Evolutionary conservation across 331 rosid genomes (phyloP).

Genomic region (Pyrus hybrid): DNA sequence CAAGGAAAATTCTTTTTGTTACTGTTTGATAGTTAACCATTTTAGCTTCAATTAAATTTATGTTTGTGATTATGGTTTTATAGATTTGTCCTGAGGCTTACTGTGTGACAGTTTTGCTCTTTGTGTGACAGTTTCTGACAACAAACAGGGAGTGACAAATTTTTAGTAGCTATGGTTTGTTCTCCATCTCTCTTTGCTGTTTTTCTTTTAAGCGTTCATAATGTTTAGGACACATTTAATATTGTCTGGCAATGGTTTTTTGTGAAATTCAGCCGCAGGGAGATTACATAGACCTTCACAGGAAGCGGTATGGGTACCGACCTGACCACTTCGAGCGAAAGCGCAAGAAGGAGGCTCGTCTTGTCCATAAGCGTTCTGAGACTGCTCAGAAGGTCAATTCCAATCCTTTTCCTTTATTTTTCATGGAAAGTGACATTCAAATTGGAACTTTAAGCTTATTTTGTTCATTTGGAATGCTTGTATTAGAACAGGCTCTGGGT

Average conservation of each 20-base stretch:
- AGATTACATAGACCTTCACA: constrained; percentile 83
- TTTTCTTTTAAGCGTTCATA: background rate
- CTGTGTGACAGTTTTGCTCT: background rate
- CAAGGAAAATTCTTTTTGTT: background rate
- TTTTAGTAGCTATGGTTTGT: constrained; percentile 15
- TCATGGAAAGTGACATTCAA: background rate
- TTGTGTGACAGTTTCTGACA: background rate
- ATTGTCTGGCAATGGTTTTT: background rate
- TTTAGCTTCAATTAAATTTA: background rate
- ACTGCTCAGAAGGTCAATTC: constrained; percentile 66
- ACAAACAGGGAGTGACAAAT: background rate
- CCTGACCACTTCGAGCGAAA: constrained; percentile 78
- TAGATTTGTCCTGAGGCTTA: background rate
- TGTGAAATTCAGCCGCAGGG: constrained; percentile 71
- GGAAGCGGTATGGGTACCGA: constrained; percentile 77
- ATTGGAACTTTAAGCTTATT: background rate
- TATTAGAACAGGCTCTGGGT: constrained; percentile 57
- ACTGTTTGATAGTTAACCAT: background rate
- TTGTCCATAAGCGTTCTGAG: constrained; percentile 66
- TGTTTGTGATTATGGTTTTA: background rate
- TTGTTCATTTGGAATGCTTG: background rate
- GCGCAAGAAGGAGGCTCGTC: constrained; percentile 91
- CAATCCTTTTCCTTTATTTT: background rate
- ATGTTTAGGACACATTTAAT: background rate
- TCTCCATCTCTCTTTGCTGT: background rate